Conservation (phyloP, 371 early-diverging fungal species). For the Mucor irregularis region DNA sequence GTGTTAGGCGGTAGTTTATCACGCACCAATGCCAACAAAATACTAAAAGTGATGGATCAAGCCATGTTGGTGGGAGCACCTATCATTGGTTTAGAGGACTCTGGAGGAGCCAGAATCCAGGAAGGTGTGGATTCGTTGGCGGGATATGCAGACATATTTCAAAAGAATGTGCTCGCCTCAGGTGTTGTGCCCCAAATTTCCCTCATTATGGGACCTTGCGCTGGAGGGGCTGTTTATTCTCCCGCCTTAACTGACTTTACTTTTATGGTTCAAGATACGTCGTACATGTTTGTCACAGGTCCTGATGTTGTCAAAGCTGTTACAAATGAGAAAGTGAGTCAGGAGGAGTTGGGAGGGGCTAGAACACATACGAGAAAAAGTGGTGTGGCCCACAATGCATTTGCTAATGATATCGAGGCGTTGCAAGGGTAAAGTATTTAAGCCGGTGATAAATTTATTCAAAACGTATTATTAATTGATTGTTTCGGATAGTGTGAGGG, state of each 20-base stretch:
- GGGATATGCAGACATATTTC: constrained; percentile 97
- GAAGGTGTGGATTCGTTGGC: constrained; percentile 97
- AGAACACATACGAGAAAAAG: constrained; percentile 88
- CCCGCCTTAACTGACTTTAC: constrained; percentile 97
- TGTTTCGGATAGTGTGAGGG: too few species aligned
- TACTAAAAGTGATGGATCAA: constrained; percentile 95
- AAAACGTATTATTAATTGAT: too few species aligned
- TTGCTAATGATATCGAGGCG: constrained; percentile 95
- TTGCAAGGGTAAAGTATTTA: constrained; percentile 63
- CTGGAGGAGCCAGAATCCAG: constrained; percentile 97
- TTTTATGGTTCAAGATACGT: constrained; percentile 95
- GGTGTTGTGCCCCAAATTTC: constrained; percentile 97
- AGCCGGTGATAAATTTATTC: too few species aligned
- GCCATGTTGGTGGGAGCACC: constrained; percentile 94
- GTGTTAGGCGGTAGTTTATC: constrained; percentile 92
- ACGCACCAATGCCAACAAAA: constrained; percentile 90
- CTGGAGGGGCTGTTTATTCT: constrained; percentile 96
- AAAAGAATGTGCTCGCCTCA: constrained; percentile 89
- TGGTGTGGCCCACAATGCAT: constrained; percentile 91
- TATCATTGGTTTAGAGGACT: constrained; percentile 94
- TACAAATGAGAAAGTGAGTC: constrained; percentile 93
- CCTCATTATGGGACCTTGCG: constrained; percentile 97
- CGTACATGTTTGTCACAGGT: constrained; percentile 97
- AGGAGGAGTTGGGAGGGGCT: constrained; percentile 96
- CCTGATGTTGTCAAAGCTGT: constrained; percentile 97